Conservation (phyloP, 495 filamentous ascomycete genomes). For the Astrothelium macrocarpum region DNA sequence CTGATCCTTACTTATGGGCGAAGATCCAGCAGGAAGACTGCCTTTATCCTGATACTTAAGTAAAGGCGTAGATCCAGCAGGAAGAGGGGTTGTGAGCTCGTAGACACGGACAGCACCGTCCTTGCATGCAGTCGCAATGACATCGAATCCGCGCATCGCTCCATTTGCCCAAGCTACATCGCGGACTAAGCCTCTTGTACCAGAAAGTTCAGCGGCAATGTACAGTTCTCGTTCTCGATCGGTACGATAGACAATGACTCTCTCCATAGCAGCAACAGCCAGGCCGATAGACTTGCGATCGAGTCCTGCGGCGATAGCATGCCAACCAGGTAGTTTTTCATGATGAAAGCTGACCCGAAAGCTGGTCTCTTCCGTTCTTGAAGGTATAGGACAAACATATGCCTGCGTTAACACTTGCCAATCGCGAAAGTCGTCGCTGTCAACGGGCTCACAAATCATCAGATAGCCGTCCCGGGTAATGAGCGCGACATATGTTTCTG, state of each 20-base stretch:
- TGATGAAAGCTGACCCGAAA: slow-evolving; percentile 83
- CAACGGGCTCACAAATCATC: slow-evolving; percentile 74
- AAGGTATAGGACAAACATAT: slow-evolving; percentile 48
- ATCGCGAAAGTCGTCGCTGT: slow-evolving; percentile 67
- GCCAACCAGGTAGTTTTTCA: slow-evolving; percentile 67
- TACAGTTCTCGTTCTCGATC: slow-evolving; percentile 59
- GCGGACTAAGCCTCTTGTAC: slow-evolving; percentile 67
- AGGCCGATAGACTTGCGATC: slow-evolving; percentile 62
- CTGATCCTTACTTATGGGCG: not conserved
- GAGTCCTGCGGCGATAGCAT: slow-evolving; percentile 64
- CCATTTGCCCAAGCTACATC: slow-evolving; percentile 90
- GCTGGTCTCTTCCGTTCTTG: slow-evolving; percentile 70
- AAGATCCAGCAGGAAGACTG: no score
- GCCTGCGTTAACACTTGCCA: slow-evolving; percentile 67
- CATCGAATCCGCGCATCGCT: slow-evolving; percentile 74
- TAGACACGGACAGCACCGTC: slow-evolving; percentile 84
- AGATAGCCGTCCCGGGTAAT: slow-evolving; percentile 73
- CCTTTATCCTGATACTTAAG: not conserved
- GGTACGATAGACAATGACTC: slow-evolving; percentile 70
- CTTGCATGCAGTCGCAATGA: slow-evolving; percentile 84
- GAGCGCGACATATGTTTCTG: slow-evolving; percentile 69
- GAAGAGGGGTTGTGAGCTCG: slow-evolving; percentile 54
- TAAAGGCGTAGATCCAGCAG: not conserved
- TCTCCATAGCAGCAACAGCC: slow-evolving; percentile 74
- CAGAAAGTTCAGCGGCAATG: slow-evolving; percentile 60